Evolutionary conservation across 2,329 filamentous ascomycete genomes (phyloP), one percentile per base, ranked within the genome.

Genomic region (Aureobasidium sp.): DNA sequence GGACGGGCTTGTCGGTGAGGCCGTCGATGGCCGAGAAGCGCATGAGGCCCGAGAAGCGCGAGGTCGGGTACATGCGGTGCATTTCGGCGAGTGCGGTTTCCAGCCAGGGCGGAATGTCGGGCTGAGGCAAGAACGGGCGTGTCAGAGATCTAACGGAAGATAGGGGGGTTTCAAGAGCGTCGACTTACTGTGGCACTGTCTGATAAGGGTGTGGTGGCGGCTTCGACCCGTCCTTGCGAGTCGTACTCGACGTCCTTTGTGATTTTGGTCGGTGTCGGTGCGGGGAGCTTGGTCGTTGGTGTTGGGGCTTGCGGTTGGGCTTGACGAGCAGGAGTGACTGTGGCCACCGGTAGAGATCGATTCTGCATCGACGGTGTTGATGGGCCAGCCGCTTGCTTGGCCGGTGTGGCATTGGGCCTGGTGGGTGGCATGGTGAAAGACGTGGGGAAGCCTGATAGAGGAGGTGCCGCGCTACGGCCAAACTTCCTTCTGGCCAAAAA

Each of bases 31-130:
- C 86, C 25, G 85, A 89, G 74, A 95, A 92, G 63, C 91, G 90
- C 94, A 99, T 99, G 23, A 87, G 83, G 58, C 86, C 88, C 73
- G 96, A 90, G 71, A 97, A 97, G 31, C 83, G 81, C 72, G 96
- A 91, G 67, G 87, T 83, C 3, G 89, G 87, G 69, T 96, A 93
- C 19, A 75, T 74, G 62, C 80, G 78, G 66, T 84, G 84, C 60
- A 97, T 82, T 25, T 84, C 80, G 62, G 82, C 78, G n/a, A 97
- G 83, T 57, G 89, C 87, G 38, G 81, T 76, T 61, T 81, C 78
- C 60, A 99, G 87, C 94, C 94, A 97, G 60, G 83, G 79, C n/a
- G 93, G 92, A 19, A 91, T 86, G 8, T 89, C 84, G 61, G 91
- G 90, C 90, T 95, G 69, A 27, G 31, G 27, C 4, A 53, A 9